These are phyloP conservation scores for Diaporthe sp. DNA, from an alignment of 2,329 filamentous ascomycete genomes.

Conservation along the genomic window DNA sequence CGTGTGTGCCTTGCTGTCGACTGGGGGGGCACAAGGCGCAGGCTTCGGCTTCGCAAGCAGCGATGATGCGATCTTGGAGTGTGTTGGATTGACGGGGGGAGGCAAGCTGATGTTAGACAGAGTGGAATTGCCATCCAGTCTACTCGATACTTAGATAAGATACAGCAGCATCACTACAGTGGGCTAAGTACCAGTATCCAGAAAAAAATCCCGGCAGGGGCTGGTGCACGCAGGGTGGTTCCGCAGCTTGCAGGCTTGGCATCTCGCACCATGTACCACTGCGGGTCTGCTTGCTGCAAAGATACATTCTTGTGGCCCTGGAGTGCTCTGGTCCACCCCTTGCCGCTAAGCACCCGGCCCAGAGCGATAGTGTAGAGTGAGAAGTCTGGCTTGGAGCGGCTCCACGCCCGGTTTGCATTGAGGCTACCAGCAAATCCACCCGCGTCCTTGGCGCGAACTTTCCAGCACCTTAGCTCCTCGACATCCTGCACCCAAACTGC, in stretches of 20 bases:
- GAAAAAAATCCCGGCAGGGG: slow-evolving; percentile 19
- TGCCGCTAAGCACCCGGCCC: background rate
- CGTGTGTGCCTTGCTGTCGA: background rate
- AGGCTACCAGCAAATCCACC: slow-evolving; percentile 24
- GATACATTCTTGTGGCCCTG: slow-evolving; percentile 2
- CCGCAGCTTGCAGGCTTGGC: slow-evolving; percentile 30
- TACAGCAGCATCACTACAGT: slow-evolving; percentile 7
- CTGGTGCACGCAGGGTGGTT: slow-evolving; percentile 25
- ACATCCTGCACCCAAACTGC: background rate
- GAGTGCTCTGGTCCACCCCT: background rate
- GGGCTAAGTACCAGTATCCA: background rate
- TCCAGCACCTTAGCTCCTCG: slow-evolving; percentile 28
- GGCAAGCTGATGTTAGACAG: slow-evolving; percentile 17
- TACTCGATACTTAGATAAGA: slow-evolving; percentile 25
- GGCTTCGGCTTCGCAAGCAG: slow-evolving; percentile 26
- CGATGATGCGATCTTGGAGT: slow-evolving; percentile 39
- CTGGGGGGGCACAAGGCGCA: slow-evolving; percentile 22
- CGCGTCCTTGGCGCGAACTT: slow-evolving; percentile 31
- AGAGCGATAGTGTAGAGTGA: background rate
- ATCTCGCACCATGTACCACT: background rate
- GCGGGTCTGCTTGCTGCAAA: slow-evolving; percentile 1
- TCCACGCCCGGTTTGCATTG: background rate
- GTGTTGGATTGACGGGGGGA: slow-evolving; percentile 5
- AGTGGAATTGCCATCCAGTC: slow-evolving; percentile 23
- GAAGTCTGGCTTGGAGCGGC: background rate